A percentile compares a stretch with the other conserved stretches of the same genome.
These are phyloP conservation scores for Oleoguttula mirabilis DNA, from an alignment of 495 filamentous ascomycete species.

Conservation along the genomic window DNA sequence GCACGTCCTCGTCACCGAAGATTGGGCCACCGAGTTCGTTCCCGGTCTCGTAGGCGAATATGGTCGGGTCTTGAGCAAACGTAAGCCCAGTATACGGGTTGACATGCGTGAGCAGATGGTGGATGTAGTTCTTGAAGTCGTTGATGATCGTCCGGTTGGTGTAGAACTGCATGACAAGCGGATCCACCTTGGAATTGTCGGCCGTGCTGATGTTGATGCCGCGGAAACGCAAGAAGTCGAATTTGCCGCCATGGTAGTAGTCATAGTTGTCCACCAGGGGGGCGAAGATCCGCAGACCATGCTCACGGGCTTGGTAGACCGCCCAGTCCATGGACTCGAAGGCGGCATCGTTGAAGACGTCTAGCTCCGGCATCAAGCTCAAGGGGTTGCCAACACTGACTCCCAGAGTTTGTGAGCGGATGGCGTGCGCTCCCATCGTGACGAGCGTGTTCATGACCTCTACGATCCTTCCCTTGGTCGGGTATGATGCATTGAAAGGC, in stretches of 20 bases:
- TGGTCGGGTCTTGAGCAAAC: conserved; percentile 44
- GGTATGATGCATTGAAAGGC: conserved; percentile 39
- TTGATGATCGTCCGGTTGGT: conserved; percentile 37
- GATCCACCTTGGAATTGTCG: conserved; percentile 21
- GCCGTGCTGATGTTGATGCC: conserved; percentile 36
- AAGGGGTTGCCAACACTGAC: conserved; percentile 43
- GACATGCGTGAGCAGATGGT: conserved; percentile 36
- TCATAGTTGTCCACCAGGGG: conserved; percentile 40
- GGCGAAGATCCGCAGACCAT: conserved; percentile 38
- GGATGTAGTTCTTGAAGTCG: conserved; percentile 43
- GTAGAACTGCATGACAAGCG: conserved; percentile 40
- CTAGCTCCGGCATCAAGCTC: conserved; percentile 36
- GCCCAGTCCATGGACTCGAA: conserved; percentile 45
- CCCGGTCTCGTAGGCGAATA: conserved; percentile 44
- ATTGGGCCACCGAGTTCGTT: conserved; percentile 41
- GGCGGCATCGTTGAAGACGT: conserved; percentile 36
- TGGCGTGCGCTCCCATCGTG: conserved; percentile 40
- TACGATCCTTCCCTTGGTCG: conserved; percentile 40
- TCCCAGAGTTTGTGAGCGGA: conserved; percentile 43
- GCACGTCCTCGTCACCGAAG: conserved; percentile 40
- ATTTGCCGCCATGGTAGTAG: conserved; percentile 49
- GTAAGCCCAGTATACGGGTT: conserved; percentile 44
- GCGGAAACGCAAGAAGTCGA: conserved; percentile 41
- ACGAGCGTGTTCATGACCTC: conserved; percentile 42
- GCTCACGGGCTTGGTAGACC: conserved; percentile 39